phyloP scores from a whole-genome alignment of 2,329 filamentous ascomycete genomes.

The Epichloe gansuensis region DNA sequence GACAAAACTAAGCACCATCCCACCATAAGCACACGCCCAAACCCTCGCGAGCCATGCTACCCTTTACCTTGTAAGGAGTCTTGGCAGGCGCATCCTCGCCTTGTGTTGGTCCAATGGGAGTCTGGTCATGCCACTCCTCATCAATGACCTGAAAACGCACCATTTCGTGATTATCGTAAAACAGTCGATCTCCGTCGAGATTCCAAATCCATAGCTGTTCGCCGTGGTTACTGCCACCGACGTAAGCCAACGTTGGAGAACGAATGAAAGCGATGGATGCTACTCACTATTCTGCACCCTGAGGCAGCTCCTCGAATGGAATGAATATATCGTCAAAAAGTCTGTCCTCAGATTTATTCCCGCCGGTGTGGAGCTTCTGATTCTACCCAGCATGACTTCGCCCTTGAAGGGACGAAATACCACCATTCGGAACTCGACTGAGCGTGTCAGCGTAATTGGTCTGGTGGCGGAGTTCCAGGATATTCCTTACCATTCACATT shows the following conservation, averaged over 20 bases:
- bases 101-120: slow-evolving; percentile 54
- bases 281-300: slow-evolving; percentile 64
- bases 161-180: slow-evolving; percentile 81
- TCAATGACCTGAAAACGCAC: slow-evolving; percentile 77
- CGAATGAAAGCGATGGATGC: neutral
- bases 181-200: slow-evolving; percentile 60
- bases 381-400: slow-evolving; percentile 78
- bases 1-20: slow-evolving; percentile 26
- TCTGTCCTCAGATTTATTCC: slow-evolving; percentile 74
- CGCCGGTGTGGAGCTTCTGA: slow-evolving; percentile 58
- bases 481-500: slow-evolving; percentile 69
- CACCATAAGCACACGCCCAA: slow-evolving; percentile 54
- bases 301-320: slow-evolving; percentile 59
- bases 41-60: slow-evolving; percentile 50
- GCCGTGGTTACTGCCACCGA: slow-evolving; percentile 46
- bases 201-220: slow-evolving; percentile 82
- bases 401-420: slow-evolving; percentile 95
- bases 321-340: slow-evolving; percentile 93
- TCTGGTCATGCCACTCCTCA: slow-evolving; percentile 86
- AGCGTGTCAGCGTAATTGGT: neutral
- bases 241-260: neutral
- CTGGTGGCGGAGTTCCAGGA: neutral
- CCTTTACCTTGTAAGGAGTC: slow-evolving; percentile 60
- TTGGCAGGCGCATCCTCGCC: slow-evolving; percentile 49
- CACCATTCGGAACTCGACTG: slow-evolving; percentile 84